These are phyloP conservation scores for Coemansia sp. DNA, from an alignment of 192 early-diverging fungal species.

Conservation along the genomic window DNA sequence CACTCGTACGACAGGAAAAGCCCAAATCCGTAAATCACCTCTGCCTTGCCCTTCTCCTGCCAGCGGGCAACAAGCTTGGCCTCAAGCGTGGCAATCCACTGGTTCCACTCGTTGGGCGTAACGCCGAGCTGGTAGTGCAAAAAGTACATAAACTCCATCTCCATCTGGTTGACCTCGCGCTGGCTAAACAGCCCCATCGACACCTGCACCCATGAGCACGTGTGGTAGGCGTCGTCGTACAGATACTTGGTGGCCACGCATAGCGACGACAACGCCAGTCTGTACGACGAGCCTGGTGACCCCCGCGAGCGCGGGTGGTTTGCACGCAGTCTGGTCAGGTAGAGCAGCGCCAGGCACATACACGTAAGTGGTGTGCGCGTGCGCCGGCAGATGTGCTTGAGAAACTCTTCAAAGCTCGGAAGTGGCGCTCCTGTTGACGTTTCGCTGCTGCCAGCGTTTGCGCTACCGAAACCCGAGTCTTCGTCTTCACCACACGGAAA, in stretches of 20 bases:
- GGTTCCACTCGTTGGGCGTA: conserved; percentile 55
- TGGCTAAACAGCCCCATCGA: conserved; percentile 56
- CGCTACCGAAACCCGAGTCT: conserved; percentile 13
- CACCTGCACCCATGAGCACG: conserved; percentile 66
- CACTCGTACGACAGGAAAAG: conserved; percentile 52
- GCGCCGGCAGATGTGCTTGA: conserved; percentile 54
- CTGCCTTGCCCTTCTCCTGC: conserved; percentile 51
- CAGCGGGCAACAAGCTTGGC: conserved; percentile 54
- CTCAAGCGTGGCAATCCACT: conserved; percentile 55
- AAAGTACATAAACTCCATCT: conserved; percentile 60
- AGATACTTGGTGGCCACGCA: conserved; percentile 68
- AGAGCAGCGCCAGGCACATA: conserved; percentile 57
- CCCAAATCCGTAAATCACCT: conserved; percentile 46
- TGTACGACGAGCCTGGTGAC: conserved; percentile 56
- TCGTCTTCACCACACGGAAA: conserved; percentile 47
- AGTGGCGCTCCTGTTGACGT: conserved; percentile 4
- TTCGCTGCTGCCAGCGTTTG: conserved; percentile 6
- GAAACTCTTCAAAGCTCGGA: conserved; percentile 50
- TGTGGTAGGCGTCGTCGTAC: conserved; percentile 67
- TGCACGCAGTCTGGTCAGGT: conserved; percentile 54
- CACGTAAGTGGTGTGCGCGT: conserved; percentile 54
- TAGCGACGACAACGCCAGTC: conserved; percentile 65
- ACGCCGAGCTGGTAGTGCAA: conserved; percentile 55
- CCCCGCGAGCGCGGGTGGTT: conserved; percentile 57
- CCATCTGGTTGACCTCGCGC: conserved; percentile 65